Base-by-base conservation (phyloP, 73 alveolate genomes). In the Urostyla sp. region DNA sequence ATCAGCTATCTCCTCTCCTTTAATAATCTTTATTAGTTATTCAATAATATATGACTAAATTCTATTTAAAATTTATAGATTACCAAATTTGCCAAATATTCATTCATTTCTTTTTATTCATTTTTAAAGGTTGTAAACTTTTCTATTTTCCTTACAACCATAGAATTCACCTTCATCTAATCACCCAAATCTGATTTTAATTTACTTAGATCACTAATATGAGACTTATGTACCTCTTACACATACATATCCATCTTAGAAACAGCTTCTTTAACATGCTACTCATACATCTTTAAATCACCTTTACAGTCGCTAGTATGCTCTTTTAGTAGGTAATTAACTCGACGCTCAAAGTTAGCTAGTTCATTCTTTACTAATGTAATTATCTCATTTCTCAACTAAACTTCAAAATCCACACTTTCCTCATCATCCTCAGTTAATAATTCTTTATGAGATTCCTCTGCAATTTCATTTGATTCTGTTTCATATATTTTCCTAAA, bases 221-320 rank as follows among this genome's bases (percentile, higher is more conserved):
- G 79, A 63, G 37, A 43, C 20, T 57, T 60, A 43, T 63, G 79
- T 1, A 63, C 60, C 60, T 63, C 79, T 11, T 36, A 21, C n/a
- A 63, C 79, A 24, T 63, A 63, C 18, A n/a, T 21, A 8, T 57
- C 44, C 79, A 40, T 63, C 26, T 63, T 63, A 5, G 4, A 5
- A 7, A 63, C 79, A 15, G 37, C 16, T 7, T 63, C 79, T 43
- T 40, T 63, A 2, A 63, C 26, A 38, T 63, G 79, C 10, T 46
- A 23, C 44, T 63, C 79, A 63, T 63, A 63, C 79, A 63, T 63
- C 45, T 63, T 63, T 13, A 63, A 63, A 2, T 63, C 79, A 16
- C 44, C 79, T 43, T 63, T 63, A 23, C 79, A 63, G 2, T 36
- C 6, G 18, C 30, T 23, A 28, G 37, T 50, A 40, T 63, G 79